These are phyloP conservation scores for Talaromyces borbonicus DNA, from an alignment of 495 filamentous ascomycete species.

Conservation along the genomic window DNA sequence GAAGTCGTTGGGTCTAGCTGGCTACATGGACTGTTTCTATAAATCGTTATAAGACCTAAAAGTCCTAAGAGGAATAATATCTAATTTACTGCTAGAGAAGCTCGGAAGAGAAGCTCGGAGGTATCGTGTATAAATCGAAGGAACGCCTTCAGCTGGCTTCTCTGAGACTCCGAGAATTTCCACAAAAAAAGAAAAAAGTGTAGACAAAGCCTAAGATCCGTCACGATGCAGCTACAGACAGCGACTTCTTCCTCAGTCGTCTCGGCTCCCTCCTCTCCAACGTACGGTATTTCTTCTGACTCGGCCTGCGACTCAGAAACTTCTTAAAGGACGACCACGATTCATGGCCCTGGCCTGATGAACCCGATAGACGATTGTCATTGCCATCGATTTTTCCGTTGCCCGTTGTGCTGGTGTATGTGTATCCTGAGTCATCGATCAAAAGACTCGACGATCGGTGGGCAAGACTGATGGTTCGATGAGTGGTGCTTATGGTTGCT, in stretches of 20 bases:
- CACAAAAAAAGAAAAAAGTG: neutral
- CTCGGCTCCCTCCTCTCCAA: slow-evolving; percentile 36
- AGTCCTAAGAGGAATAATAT: neutral
- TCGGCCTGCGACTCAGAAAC: slow-evolving; percentile 28
- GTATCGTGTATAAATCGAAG: neutral
- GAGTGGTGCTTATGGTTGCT: neutral
- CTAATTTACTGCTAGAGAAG: neutral
- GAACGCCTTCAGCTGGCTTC: too few species aligned
- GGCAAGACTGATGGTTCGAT: neutral
- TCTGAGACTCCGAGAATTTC: too few species aligned
- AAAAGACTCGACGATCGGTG: slow-evolving; percentile 8
- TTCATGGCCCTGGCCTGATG: slow-evolving; percentile 7
- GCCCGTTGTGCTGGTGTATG: neutral
- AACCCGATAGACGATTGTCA: neutral
- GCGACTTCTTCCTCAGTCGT: slow-evolving; percentile 25
- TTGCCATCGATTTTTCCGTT: too few species aligned
- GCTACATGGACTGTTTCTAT: neutral
- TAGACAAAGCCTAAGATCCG: neutral
- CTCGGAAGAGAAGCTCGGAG: neutral
- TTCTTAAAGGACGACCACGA: slow-evolving; percentile 31
- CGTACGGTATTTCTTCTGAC: slow-evolving; percentile 24
- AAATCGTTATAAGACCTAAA: too few species aligned
- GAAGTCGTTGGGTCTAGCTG: neutral
- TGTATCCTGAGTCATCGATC: slow-evolving; percentile 1
- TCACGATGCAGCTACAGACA: neutral